Evolutionary conservation across 768 basidiomycete species (phyloP).

Genomic region (Hypholoma fasciculare): DNA sequence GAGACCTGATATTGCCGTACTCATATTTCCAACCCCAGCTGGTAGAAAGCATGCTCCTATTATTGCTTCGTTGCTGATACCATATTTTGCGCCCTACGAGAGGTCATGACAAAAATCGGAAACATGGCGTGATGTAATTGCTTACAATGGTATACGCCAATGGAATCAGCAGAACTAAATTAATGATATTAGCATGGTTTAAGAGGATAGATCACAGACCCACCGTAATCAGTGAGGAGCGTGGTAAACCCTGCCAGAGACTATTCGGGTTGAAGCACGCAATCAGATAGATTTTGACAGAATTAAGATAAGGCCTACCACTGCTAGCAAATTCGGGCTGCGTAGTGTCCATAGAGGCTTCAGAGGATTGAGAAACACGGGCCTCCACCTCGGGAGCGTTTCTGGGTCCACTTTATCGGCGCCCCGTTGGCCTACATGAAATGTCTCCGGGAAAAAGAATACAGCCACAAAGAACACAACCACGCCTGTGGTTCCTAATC

Average conservation of each 20-base stretch:
- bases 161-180: constrained; percentile 53
- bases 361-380: constrained; percentile 61
- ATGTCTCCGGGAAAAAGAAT: constrained; percentile 63
- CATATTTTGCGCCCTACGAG: constrained; percentile 53
- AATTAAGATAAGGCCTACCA: constrained; percentile 39
- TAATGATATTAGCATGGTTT: not conserved
- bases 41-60: constrained; percentile 65
- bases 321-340: constrained; percentile 57
- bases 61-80: constrained; percentile 54
- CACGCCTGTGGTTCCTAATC: constrained; percentile 40
- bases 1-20: constrained; percentile 25
- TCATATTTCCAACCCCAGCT: constrained; percentile 57
- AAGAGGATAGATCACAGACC: constrained; percentile 6
- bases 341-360: constrained; percentile 47
- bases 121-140: not conserved
- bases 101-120: not conserved
- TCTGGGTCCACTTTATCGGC: constrained; percentile 43
- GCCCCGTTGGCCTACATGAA: constrained; percentile 56
- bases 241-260: constrained; percentile 29
- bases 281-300: not conserved
- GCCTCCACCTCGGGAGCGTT: constrained; percentile 23
- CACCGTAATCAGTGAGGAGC: constrained; percentile 43
- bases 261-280: constrained; percentile 15
- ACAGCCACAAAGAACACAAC: constrained; percentile 39
- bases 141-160: constrained; percentile 68